phyloP scores from a whole-genome alignment of 352 stramenopile species.

The Globisporangium apiculatum region DNA sequence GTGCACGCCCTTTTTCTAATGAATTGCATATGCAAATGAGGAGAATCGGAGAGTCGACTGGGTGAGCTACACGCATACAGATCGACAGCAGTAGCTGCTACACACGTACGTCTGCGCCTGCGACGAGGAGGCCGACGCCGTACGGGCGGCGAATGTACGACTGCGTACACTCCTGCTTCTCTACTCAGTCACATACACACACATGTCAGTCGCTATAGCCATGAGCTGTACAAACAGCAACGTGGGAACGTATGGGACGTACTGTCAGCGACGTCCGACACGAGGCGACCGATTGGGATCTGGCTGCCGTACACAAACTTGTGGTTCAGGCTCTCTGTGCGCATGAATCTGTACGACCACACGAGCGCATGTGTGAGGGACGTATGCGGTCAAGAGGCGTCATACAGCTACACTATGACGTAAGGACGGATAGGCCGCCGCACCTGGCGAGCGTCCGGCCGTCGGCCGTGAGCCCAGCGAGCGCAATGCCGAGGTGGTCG shows the following conservation, averaged over 20 bases:
- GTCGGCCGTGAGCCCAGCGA: constrained; percentile 97
- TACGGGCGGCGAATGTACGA: constrained; percentile 98
- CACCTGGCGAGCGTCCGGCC: constrained; percentile 90
- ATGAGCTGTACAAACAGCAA: too few relatives aligned
- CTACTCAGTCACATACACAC: constrained; percentile 10
- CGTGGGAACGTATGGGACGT: background rate
- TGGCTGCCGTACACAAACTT: constrained; percentile 98
- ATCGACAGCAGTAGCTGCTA: too few relatives aligned
- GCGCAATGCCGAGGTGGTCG: constrained; percentile 97
- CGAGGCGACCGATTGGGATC: constrained; percentile 92
- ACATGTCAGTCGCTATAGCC: background rate
- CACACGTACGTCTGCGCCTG: constrained; percentile 58
- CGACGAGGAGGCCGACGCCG: constrained; percentile 96
- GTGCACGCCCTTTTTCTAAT: constrained; percentile 94
- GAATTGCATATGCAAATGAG: too few relatives aligned
- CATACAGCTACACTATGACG: too few relatives aligned
- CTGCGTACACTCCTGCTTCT: constrained; percentile 98
- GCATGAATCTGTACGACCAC: constrained; percentile 76
- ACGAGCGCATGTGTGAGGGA: background rate
- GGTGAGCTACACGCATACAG: constrained; percentile 20
- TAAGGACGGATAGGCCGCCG: background rate
- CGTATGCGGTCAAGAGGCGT: too few relatives aligned
- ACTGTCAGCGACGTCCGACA: constrained; percentile 96
- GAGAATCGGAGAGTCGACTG: too few relatives aligned
- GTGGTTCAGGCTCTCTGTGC: constrained; percentile 98